These are phyloP conservation scores for Brettanomyces anomalus DNA, from an alignment of 805 yeast species.

Conservation along the genomic window DNA sequence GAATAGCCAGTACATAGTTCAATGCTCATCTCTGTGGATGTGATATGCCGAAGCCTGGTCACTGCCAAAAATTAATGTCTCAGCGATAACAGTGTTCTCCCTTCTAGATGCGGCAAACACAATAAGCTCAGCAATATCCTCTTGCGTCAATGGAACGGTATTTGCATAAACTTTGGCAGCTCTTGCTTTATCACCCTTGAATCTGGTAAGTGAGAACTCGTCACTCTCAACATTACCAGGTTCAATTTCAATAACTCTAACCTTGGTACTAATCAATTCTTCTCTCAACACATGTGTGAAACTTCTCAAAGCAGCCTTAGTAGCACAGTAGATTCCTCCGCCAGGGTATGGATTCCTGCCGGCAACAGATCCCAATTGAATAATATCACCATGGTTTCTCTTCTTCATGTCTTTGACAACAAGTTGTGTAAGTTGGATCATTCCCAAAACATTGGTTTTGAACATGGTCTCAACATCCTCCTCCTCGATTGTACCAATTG, in stretches of 20 bases:
- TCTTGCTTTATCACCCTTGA: slow-evolving; percentile 48
- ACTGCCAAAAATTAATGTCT: slow-evolving; percentile 72
- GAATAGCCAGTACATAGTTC: background rate
- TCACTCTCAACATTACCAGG: slow-evolving; percentile 74
- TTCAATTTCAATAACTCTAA: slow-evolving; percentile 65
- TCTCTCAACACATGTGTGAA: slow-evolving; percentile 59
- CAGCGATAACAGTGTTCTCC: slow-evolving; percentile 68
- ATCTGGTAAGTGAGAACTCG: slow-evolving; percentile 59
- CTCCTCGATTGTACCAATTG: slow-evolving; percentile 58
- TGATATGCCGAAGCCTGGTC: slow-evolving; percentile 78
- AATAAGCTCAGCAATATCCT: slow-evolving; percentile 68
- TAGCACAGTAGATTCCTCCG: slow-evolving; percentile 70
- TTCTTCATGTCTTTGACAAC: slow-evolving; percentile 62
- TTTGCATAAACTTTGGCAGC: slow-evolving; percentile 62
- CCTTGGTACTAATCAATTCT: slow-evolving; percentile 41
- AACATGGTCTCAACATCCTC: slow-evolving; percentile 68
- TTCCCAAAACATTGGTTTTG: slow-evolving; percentile 80
- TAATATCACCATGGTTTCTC: slow-evolving; percentile 64
- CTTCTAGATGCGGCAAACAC: slow-evolving; percentile 60
- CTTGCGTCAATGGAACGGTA: slow-evolving; percentile 61
- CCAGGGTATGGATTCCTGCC: slow-evolving; percentile 76
- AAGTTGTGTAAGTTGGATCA: slow-evolving; percentile 76
- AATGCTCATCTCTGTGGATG: slow-evolving; percentile 29
- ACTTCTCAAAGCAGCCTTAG: slow-evolving; percentile 64
- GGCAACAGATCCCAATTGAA: slow-evolving; percentile 69